Base-by-base conservation (phyloP, 2,329 filamentous ascomycete species). In the Colletotrichum plurivorum region DNA sequence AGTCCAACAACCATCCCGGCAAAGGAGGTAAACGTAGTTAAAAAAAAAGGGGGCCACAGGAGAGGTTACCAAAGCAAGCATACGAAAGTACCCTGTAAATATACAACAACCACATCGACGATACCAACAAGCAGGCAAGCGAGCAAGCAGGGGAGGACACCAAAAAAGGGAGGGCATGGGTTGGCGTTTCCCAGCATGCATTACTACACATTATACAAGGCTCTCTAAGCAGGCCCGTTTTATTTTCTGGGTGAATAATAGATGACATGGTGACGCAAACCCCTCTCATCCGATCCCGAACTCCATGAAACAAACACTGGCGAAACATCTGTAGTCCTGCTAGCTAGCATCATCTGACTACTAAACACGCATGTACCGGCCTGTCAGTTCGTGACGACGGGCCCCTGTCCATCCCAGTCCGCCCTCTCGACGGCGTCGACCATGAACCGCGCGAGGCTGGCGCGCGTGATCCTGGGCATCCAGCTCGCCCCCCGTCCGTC, bases 371-470 rank as follows among this genome's bases (percentile, higher is more conserved):
- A 36, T 3, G 31, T 36, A 36, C 84, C 55, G 81, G 81, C 22
- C 22, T 25, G 22, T 82, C 20, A 65, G 68, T 85, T 84, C 15
- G 81, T 78, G 63, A 88, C 80, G 2, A 87, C 84, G 4, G 85
- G 85, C 1, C 83, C 78, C 45, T 63, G 79, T 8, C 80, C 75
- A 72, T 84, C 78, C 80, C 82, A 87, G 8, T 79, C 74, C 4
- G 73, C 71, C 39, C 73, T 78, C 74, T 83, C 83, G 0, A 78
- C 79, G 2, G 80, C 83, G 63, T 82, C 77, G 4, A 87, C 78
- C 71, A 87, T 71, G 73, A 83, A 88, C 16, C 69, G 73, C 9
- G 84, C 85, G 8, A 88, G 81, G 70, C 81, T 84, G 16, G 73
- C 74, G 39, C 79, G 72, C 2, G 75, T 78, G 31, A 80, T 71